Evolutionary conservation across 306 rosid genomes (phyloP).

Genomic region (Vigna radiata): DNA sequence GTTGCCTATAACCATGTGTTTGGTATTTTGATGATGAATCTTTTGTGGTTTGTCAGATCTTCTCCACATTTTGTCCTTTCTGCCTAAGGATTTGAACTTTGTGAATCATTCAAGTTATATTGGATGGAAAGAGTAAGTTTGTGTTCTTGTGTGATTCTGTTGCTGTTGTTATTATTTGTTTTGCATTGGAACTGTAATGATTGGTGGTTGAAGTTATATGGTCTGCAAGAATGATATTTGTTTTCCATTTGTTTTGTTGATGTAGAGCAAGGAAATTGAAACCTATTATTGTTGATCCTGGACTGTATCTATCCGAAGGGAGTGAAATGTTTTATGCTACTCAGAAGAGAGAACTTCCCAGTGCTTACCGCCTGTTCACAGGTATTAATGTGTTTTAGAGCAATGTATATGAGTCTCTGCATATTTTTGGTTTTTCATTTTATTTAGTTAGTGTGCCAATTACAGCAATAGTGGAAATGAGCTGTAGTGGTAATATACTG

Average conservation of each 20-base stretch:
- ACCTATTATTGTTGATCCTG: conserved; percentile 91
- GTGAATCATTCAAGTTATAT: conserved; percentile 91
- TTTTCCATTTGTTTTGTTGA: conserved; percentile 37
- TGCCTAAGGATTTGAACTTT: conserved; percentile 91
- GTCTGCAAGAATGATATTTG: conserved; percentile 6
- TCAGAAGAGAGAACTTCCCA: conserved; percentile 88
- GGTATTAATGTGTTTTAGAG: conserved; percentile 52
- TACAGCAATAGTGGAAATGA: neutral
- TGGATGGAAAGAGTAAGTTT: conserved; percentile 97
- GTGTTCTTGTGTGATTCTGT: conserved; percentile 2
- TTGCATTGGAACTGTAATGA: neutral
- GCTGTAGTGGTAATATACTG: neutral
- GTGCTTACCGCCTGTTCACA: conserved; percentile 78
- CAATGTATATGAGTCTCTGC: neutral
- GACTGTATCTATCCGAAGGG: conserved; percentile 87
- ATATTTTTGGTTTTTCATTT: conserved; percentile 10
- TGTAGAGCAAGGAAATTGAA: conserved; percentile 75
- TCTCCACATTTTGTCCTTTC: conserved; percentile 88
- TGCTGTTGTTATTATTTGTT: conserved; percentile 14
- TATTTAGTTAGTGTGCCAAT: conserved; percentile 14
- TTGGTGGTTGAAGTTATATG: conserved; percentile 24
- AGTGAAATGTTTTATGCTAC: conserved; percentile 90
- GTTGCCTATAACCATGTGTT: neutral
- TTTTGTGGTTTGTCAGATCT: conserved; percentile 64
- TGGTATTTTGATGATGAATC: conserved; percentile 42